Evolutionary conservation across 2,329 filamentous ascomycete genomes (phyloP), one percentile per base, ranked within the genome.

Genomic region (Venturia nashicola): DNA sequence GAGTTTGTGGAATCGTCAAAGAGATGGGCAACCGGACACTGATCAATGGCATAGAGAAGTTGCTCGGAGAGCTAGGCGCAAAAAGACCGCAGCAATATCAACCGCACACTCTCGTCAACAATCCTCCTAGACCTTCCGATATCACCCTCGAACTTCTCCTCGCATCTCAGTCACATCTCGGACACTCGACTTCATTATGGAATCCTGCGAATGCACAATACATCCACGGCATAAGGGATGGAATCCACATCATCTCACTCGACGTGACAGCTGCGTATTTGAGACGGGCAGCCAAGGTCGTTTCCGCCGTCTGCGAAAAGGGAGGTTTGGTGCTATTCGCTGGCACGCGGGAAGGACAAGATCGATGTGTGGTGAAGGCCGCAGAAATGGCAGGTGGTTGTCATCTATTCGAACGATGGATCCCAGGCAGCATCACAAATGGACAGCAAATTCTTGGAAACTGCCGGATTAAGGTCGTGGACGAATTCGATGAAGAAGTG

Each of bases 121-220:
- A 91, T 72, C 92, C 94, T 3, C 91, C 91, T 0, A 77, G 77
- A 46, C 87, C 91, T 32, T 81, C 87, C 73, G 89, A 97, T 71
- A 83, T 97, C 66, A 92, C 91, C 59, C 85, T 99, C 65, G 92
- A 97, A 79, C 83, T 96, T 66, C 84, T 99, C 67, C 87, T 96
- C 80, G 90, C 91, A 57, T 86, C 88, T 40, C 91, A 96, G 77
- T 85, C 86, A 63, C 91, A 96, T 77, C 86, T 97, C 75, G 94
- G 94, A 67, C 94, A 99, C 77, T 84, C 89, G 71, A 93, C 89
- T 0, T 90, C 90, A 66, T 82, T 92, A 61, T 99, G 94, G 94
- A 96, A 99, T 77, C 92, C 94, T 12, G 87, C 86, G 62, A 99
- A 97, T 78, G 87, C 91, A 68, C 85, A 89, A 68, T 97, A 97